A percentile compares a stretch with the other conserved stretches of the same genome.
phyloP scores from a whole-genome alignment of 2,329 filamentous ascomycete genomes.

The Rosellinia necatrix region DNA sequence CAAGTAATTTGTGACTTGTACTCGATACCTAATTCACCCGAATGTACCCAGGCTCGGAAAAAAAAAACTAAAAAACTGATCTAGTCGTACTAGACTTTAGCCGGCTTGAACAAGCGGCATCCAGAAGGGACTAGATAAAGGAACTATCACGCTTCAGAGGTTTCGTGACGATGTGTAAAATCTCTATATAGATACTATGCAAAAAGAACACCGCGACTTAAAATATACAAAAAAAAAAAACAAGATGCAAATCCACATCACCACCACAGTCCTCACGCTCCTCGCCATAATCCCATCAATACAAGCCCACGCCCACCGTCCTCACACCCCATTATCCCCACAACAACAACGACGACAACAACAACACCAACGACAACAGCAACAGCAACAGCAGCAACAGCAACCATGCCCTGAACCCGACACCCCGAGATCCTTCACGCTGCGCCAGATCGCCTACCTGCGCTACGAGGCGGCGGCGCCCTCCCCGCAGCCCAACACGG shows the following conservation, averaged over 20 bases:
- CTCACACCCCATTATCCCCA: background rate
- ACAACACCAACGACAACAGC: too few relatives aligned
- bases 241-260: slow-evolving; percentile 4
- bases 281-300: background rate
- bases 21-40: background rate
- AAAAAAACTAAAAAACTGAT: background rate
- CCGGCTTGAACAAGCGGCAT: background rate
- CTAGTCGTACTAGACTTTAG: slow-evolving; percentile 15
- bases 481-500: slow-evolving; percentile 10
- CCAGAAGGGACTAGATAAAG: background rate
- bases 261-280: background rate
- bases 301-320: background rate
- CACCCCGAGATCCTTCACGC: slow-evolving; percentile 3
- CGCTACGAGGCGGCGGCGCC: slow-evolving; percentile 6
- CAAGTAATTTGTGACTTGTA: background rate
- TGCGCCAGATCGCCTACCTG: slow-evolving; percentile 14
- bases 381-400: too few relatives aligned
- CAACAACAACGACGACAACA: too few relatives aligned
- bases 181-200: too few relatives aligned
- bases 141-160: background rate
- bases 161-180: too few relatives aligned
- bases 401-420: background rate
- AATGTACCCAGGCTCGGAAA: background rate
- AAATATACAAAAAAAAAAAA: slow-evolving; percentile 4
- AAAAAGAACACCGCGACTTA: too few relatives aligned